phyloP scores from a whole-genome alignment of 176 grass and related monocot species.

The Avena eriantha region DNA sequence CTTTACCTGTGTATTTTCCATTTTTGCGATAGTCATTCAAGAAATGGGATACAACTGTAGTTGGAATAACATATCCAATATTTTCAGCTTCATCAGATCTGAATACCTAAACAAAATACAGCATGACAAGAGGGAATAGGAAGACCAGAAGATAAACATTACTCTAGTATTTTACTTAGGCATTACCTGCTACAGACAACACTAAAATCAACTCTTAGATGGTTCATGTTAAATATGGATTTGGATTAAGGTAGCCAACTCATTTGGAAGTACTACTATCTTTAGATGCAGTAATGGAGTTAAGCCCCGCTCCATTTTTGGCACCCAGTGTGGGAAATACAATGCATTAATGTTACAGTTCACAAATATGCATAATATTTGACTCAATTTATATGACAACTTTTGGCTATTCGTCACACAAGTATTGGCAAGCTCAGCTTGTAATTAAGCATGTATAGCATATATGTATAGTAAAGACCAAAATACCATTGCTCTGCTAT shows the following conservation, averaged over 20 bases:
- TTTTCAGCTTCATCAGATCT: slow-evolving; percentile 97
- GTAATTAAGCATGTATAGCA: neutral
- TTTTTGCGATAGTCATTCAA: slow-evolving; percentile 90
- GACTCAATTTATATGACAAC: neutral
- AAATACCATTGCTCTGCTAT: neutral
- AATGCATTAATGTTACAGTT: neutral
- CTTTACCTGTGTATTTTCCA: slow-evolving; percentile 95
- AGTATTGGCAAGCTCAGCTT: neutral
- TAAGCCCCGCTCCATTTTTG: neutral
- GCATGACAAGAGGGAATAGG: slow-evolving; percentile 51
- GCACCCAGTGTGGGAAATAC: neutral
- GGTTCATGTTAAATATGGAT: slow-evolving; percentile 13
- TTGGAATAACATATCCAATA: slow-evolving; percentile 99
- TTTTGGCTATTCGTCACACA: neutral
- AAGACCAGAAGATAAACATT: neutral
- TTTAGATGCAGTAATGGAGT: neutral
- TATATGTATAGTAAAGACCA: neutral
- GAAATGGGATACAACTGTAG: slow-evolving; percentile 98
- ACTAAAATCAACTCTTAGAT: slow-evolving; percentile 20
- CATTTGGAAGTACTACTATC: neutral
- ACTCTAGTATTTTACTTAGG: slow-evolving; percentile 18
- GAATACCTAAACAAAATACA: slow-evolving; percentile 85
- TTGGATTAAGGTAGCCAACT: slow-evolving; percentile 6
- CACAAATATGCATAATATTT: slow-evolving; percentile 9
- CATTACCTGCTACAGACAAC: neutral